Evolutionary conservation across 306 rosid species (phyloP), one percentile per base, ranked within the genome.

Genomic region (Pueraria montana): DNA sequence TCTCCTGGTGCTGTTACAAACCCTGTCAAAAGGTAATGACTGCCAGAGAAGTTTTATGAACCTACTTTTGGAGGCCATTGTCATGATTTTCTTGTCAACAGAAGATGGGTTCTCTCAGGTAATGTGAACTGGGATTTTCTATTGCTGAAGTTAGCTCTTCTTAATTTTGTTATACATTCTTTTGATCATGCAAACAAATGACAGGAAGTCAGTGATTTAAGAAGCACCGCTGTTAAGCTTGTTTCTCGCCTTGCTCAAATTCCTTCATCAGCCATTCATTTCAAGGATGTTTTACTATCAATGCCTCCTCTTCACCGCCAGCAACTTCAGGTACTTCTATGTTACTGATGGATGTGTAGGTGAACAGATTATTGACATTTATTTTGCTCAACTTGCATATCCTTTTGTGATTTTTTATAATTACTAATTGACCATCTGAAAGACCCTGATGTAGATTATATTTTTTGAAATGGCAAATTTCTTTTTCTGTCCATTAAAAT

Each of bases 191-290:
- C 53, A 17, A 84, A 46, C 48, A 42, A 80, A 76, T 79, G 83
- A 74, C 94, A 96, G 99, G 98, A 91, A 81, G 87, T 87, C 20
- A 85, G 72, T 66, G 95, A 91, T 82, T 83, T 96, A 81, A 93
- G 89, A 87, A 91, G 86, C 85, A 89, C 90, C 18, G 83, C 98
- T 17, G 50, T 91, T 81, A 90, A 84, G 89, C 91, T 96, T 80
- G 99, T 96, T 80, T 93, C 99, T 83, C 97, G 88, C 83, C 91
- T 93, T 84, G 98, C 98, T 65, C 99, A 92, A 90, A 80, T 96
- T 82, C 98, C 96, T 87, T 88, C 97, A 27, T 92, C 96, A 2
- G 97, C 99, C 30, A 81, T 87, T 75, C 88, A 86, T 89, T 96
- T 96, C 91, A 96, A 87, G 92, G 94, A 96, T 72, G 92, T 86